Conservation (phyloP, 345 rosid genomes). For the Trapa bicornis region DNA sequence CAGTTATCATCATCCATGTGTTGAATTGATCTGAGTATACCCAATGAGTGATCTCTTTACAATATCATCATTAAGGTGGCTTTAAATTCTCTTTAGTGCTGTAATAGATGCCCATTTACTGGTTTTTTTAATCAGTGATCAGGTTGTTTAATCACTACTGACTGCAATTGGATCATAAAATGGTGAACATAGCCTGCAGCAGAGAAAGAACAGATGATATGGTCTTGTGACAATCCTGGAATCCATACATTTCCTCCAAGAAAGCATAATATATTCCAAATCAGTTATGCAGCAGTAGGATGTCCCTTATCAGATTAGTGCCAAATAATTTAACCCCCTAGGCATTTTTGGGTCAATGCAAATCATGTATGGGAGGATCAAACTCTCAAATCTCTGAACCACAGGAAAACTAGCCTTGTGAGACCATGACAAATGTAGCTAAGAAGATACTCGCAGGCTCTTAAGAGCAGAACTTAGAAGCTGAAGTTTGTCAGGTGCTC, state of each 20-base stretch:
- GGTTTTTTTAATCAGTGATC: no score
- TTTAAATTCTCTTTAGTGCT: no score
- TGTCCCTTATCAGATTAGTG: neutral
- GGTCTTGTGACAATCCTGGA: neutral
- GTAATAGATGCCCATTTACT: no score
- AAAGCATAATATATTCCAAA: neutral
- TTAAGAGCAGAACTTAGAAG: slow-evolving; percentile 58
- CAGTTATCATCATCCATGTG: no score
- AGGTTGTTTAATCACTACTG: no score
- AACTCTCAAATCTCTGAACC: no score
- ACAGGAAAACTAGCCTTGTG: no score
- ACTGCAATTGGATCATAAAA: neutral
- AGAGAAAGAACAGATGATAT: no score
- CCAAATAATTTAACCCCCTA: neutral
- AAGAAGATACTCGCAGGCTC: slow-evolving; percentile 49
- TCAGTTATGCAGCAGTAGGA: neutral
- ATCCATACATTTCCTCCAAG: neutral
- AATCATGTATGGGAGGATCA: no score
- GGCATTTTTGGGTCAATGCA: neutral
- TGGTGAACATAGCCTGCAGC: neutral
- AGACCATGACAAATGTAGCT: slow-evolving; percentile 1
- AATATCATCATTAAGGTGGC: no score
- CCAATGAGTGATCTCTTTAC: no score
- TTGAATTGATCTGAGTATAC: no score
- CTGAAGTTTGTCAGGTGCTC: slow-evolving; percentile 53